phyloP scores from a whole-genome alignment of 1,284 basidiomycete species.

The Exobasidium rhododendri region DNA sequence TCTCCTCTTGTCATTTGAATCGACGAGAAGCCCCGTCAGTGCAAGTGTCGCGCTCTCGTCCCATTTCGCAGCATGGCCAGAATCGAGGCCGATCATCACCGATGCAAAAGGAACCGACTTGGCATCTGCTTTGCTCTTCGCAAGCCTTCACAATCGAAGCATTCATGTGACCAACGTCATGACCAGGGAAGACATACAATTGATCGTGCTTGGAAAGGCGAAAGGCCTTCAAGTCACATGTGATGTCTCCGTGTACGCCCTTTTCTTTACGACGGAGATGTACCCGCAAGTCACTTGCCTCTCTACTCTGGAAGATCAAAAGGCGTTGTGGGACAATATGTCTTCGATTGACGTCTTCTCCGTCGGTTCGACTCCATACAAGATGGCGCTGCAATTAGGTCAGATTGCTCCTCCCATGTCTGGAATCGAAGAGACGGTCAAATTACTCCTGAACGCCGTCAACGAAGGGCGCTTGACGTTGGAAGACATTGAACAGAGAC shows the following conservation, averaged over 20 bases:
- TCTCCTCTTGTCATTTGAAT: constrained; percentile 46
- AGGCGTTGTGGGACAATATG: constrained; percentile 80
- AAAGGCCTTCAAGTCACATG: constrained; percentile 93
- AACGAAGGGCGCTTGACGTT: constrained; percentile 74
- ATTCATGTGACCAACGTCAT: constrained; percentile 94
- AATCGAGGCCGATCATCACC: constrained; percentile 86
- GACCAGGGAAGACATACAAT: constrained; percentile 77
- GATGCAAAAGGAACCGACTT: constrained; percentile 88
- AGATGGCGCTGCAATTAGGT: constrained; percentile 68
- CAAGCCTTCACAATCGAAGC: constrained; percentile 82
- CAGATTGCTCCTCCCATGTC: constrained; percentile 68
- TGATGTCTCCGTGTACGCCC: constrained; percentile 86
- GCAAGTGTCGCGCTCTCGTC: constrained; percentile 64
- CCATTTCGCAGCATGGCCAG: constrained; percentile 87
- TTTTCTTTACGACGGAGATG: constrained; percentile 81
- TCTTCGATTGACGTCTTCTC: constrained; percentile 87
- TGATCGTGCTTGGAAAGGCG: constrained; percentile 91
- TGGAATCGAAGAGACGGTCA: constrained; percentile 83
- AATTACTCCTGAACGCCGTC: constrained; percentile 82
- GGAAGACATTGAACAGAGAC: constrained; percentile 73
- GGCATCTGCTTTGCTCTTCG: constrained; percentile 86
- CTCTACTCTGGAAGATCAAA: constrained; percentile 75
- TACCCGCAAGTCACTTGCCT: constrained; percentile 62
- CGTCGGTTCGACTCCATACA: constrained; percentile 77
- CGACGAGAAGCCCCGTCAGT: constrained; percentile 33